phyloP scores from a whole-genome alignment of 768 basidiomycete genomes.

The Pulveroboletus ravenelii region DNA sequence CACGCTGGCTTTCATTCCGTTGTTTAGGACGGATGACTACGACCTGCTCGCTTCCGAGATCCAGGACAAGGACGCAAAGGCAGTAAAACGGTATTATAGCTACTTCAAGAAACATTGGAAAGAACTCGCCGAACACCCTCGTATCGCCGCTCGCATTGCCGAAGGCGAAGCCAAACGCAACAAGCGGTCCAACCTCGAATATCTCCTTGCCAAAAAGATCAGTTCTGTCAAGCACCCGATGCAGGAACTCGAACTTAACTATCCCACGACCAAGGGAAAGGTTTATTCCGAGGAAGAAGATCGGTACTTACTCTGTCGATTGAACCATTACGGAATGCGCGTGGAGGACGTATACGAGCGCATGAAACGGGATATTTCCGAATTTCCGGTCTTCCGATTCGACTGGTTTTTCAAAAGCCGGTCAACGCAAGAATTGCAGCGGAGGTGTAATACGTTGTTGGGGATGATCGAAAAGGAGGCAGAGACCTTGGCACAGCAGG shows the following conservation, averaged over 20 bases:
- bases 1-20: neutral
- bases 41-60: conserved; percentile 77
- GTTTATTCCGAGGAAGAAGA: conserved; percentile 97
- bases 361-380: conserved; percentile 94
- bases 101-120: conserved; percentile 90
- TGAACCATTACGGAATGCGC: conserved; percentile 88
- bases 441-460: conserved; percentile 83
- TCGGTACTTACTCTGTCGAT: conserved; percentile 84
- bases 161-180: conserved; percentile 89
- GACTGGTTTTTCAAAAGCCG: conserved; percentile 98
- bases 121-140: conserved; percentile 66
- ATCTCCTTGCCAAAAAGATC: conserved; percentile 79
- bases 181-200: conserved; percentile 76
- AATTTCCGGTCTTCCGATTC: conserved; percentile 95
- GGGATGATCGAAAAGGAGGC: conserved; percentile 93
- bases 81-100: conserved; percentile 71
- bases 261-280: conserved; percentile 94
- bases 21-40: conserved; percentile 54
- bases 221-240: conserved; percentile 82
- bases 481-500: conserved; percentile 58
- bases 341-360: conserved; percentile 87
- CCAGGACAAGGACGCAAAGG: conserved; percentile 74
- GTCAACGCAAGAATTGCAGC: conserved; percentile 80
- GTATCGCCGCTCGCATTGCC: conserved; percentile 77
- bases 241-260: conserved; percentile 95